Base-by-base conservation (phyloP, 139 green algal species). In the Chlamydomonas asymmetrica region DNA sequence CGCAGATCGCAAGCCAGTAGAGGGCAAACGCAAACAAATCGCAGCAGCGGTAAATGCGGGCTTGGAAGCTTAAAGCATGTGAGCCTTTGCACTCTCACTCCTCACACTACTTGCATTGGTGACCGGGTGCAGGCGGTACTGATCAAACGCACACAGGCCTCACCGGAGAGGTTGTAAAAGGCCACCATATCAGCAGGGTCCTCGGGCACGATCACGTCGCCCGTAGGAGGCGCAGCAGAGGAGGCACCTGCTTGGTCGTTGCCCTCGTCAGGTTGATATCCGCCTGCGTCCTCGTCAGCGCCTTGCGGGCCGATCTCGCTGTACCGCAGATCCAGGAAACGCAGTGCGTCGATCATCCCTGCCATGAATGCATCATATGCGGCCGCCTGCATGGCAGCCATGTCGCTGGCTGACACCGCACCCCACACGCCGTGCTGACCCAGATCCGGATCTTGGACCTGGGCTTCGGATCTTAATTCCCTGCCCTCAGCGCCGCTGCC, bases 251-350 rank as follows among this genome's bases (percentile, higher is more conserved):
- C 48, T 3, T 10, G 34, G 3, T 45, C 66, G 25, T 25, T 18
- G 49, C 6, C 57, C 32, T 9, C 59, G 31, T 34, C 29, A 9
- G 9, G 41, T 22, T 23, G 34, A 27, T 16, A 18, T 1, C 29
- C 66, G 2, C 22, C 48, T 0, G 29, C 67, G 29, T 8, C n/a
- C 1, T 10, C 40, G 39, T 6, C 39, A 27, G 16, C 41, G 6
- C 25, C 29, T 8, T 8, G n/a, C 7, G 38, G 52, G 3, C 10
- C 54, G 18, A n/a, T n/a, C 5, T 10, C n/a, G 32, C 2, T 62
- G 59, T 77, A 77, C 41, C 9, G 10, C 71, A 77, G 60, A 29
- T 77, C 62, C 32, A 77, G 71, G 71, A 70, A 31, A 3, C 71
- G 59, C 0, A 31, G 40, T 32, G 71, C 43, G 29, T 77, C 71